Base-by-base conservation (phyloP, 768 basidiomycete species). In the Russula sp. region DNA sequence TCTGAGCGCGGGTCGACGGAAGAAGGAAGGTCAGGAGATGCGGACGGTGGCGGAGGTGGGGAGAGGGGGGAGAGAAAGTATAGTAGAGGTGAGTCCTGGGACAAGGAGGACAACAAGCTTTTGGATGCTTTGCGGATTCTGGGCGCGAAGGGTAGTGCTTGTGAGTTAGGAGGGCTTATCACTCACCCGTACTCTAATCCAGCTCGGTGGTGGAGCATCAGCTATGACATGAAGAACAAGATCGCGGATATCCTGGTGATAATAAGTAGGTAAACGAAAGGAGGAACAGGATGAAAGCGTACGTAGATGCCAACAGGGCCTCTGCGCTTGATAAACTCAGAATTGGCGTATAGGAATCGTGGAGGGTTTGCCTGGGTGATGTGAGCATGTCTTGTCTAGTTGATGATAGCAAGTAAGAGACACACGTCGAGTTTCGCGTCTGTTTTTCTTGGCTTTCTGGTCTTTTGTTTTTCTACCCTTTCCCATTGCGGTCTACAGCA, bases 51-150 rank as follows among this genome's bases (percentile, higher is more conserved):
- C 2, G 27, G 27, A 27, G 2, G 27, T 27, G 27, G 27, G 27
- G 27, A 27, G 27, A 27, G 27, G 27, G 27, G 27, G 27, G 2
- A 27, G 27, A 27, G 27, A 27, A 27, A 27, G 27, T 27, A 27
- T 3, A 27, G 27, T 27, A 27, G 27, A 27, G 0, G 27, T 27
- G 2, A 27, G 27, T 2, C 27, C 96, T n/a, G 94, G 95, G 32
- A 94, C 80, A 66, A 95, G 80, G 18, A 98, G 74, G 0, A 83
- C 75, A 40, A 96, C 89, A 14, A 94, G 85, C 72, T 88, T 91
- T 66, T 87, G 81, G 34, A 98, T 85, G 48, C 82, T 76, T 6
- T 80, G 79, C 1, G 83, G 78, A 72, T 96, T 90, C 91, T 95
- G 69, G 4, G 32, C 42, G 53, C 54, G 54, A 35, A 67, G 7